Conservation (phyloP, 257 asterid genomes). For the Solanum habrochaites region DNA sequence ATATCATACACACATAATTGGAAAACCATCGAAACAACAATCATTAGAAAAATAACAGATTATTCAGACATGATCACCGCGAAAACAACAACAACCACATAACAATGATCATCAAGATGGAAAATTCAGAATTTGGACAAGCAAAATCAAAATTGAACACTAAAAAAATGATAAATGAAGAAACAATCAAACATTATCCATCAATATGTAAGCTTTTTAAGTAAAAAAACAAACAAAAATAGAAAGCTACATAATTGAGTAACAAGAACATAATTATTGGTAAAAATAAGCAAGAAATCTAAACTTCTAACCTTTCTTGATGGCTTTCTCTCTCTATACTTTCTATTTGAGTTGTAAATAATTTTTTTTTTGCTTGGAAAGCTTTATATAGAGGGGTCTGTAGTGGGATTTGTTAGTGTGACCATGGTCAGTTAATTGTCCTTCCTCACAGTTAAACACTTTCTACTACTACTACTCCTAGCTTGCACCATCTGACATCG, state of each 20-base stretch:
- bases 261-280: neutral
- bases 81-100: neutral
- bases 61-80: neutral
- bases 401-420: slow-evolving; percentile 8
- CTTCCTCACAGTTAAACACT: neutral
- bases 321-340: neutral
- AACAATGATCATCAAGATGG: neutral
- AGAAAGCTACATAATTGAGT: neutral
- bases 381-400: slow-evolving; percentile 13
- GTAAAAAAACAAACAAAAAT: neutral
- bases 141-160: neutral
- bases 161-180: neutral
- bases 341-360: neutral
- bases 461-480: neutral
- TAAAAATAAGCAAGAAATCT: neutral
- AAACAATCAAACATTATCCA: neutral
- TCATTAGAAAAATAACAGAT: neutral
- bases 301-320: neutral
- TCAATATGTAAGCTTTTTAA: neutral
- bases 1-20: neutral
- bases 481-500: neutral
- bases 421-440: slow-evolving; percentile 11
- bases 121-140: neutral
- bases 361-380: neutral
- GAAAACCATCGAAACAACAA: neutral